phyloP scores from a whole-genome alignment of 2,329 filamentous ascomycete species.

The Clarireedia sp. region DNA sequence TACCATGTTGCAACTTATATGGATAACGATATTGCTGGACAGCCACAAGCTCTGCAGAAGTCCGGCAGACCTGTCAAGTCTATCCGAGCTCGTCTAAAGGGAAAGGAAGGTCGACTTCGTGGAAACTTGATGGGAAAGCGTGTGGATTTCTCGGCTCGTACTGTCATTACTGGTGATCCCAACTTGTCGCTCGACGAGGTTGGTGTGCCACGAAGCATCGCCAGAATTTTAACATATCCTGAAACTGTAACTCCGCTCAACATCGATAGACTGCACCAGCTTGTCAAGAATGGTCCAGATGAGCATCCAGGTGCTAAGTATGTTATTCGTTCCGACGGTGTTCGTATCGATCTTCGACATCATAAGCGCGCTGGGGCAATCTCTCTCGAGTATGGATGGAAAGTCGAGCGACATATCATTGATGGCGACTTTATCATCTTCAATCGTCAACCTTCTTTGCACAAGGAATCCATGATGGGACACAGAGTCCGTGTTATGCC shows the following conservation, averaged over 20 bases:
- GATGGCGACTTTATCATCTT: slow-evolving; percentile 98
- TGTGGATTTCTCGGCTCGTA: slow-evolving; percentile 98
- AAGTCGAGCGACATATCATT: slow-evolving; percentile 93
- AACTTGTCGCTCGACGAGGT: slow-evolving; percentile 96
- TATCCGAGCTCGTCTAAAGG: slow-evolving; percentile 93
- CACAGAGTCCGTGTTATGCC: slow-evolving; percentile 97
- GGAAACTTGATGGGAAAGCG: slow-evolving; percentile 99
- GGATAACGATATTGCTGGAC: slow-evolving; percentile 98
- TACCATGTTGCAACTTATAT: slow-evolving; percentile 99
- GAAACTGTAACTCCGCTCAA: slow-evolving; percentile 98
- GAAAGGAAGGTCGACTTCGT: slow-evolving; percentile 94
- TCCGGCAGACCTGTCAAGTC: slow-evolving; percentile 94
- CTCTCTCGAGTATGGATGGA: slow-evolving; percentile 91
- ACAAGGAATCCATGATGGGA: slow-evolving; percentile 99
- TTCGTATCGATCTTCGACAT: slow-evolving; percentile 88
- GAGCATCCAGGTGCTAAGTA: slow-evolving; percentile 95
- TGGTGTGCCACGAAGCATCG: slow-evolving; percentile 89
- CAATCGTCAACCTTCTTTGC: slow-evolving; percentile 96
- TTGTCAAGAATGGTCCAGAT: slow-evolving; percentile 89
- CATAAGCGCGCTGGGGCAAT: slow-evolving; percentile 80
- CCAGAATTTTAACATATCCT: slow-evolving; percentile 86
- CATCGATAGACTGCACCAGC: slow-evolving; percentile 79
- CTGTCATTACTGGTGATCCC: slow-evolving; percentile 97
- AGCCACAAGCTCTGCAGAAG: slow-evolving; percentile 92
- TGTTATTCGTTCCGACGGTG: slow-evolving; percentile 87